Evolutionary conservation across 139 green algal genomes (phyloP), one percentile per base, ranked within the genome.

Genomic region (Asterochloris sp.): DNA sequence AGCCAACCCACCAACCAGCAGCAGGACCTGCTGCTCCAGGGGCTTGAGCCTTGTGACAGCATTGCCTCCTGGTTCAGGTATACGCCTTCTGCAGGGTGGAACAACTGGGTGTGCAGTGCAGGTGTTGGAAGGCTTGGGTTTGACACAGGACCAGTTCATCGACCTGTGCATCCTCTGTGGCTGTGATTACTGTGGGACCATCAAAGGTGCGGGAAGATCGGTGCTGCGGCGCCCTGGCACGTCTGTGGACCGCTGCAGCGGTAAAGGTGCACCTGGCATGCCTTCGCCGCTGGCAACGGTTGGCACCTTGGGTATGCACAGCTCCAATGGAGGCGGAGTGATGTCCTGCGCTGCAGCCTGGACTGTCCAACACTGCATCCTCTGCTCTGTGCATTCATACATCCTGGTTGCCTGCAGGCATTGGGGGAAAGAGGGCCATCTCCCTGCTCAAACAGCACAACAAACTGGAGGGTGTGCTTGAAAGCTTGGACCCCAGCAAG

Each of bases 151-250:
- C 0, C 87, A 98, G 88, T 99, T 99, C 82, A 92, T 99, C 17
- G 97, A 99, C 86, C 69, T 99, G n/a, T 99, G 97, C 92, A 99
- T 99, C 82, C 87, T 99, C 64, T 98, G 93, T 85, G 97, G 97
- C 62, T 99, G 97, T 87, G 97, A 99, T 86, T 99, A 99, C 84
- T 92, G 85, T 66, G 86, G 88, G 74, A 96, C 88, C 79, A 99
- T 99, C 85, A 81, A 76, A 10, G 86, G 86, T 84, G 79, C 62
- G 76, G 16, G 15, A 23, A 29, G n/a, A 12, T 13, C 28, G 17
- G 66, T 71, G 66, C 66, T 26, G 21, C 8, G 17, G 66, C 66
- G 1, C 66, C 21, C 21, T 24, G 17, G 66, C 66, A 21, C 10
- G 17, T 8, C 66, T 24, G 66, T 26, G 21, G 19, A 10, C 21